A percentile compares a stretch with the other conserved stretches of the same genome.
Conservation (phyloP, 805 yeast genomes). For the Candida wancherniae region DNA sequence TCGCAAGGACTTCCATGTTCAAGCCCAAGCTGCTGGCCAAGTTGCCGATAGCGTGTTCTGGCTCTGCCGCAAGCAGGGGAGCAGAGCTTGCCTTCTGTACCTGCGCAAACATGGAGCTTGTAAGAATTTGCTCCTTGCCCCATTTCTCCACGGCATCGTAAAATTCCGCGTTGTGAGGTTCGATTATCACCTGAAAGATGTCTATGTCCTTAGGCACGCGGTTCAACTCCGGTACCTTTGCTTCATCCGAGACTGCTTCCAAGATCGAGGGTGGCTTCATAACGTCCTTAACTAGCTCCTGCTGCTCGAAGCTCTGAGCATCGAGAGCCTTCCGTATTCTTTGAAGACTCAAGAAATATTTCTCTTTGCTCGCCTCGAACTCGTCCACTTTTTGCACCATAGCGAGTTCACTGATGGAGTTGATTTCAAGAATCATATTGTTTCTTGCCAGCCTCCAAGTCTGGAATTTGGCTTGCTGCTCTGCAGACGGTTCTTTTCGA, state of each 20-base stretch:
- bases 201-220: slow-evolving; percentile 8
- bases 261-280: not conserved
- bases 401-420: slow-evolving; percentile 28
- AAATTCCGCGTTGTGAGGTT: slow-evolving; percentile 5
- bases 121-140: slow-evolving; percentile 9
- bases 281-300: slow-evolving; percentile 11
- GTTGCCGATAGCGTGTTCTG: not conserved
- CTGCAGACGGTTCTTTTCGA: slow-evolving; percentile 4
- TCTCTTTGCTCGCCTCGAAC: slow-evolving; percentile 22
- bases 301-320: slow-evolving; percentile 22
- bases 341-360: slow-evolving; percentile 21
- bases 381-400: slow-evolving; percentile 21
- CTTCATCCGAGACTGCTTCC: not conserved
- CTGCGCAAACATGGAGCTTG: not conserved
- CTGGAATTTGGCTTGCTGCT: slow-evolving; percentile 6
- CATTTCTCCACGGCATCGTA: slow-evolving; percentile 9
- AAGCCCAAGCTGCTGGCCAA: slow-evolving; percentile 23
- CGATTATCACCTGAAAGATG: slow-evolving; percentile 5
- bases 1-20: slow-evolving; percentile 17
- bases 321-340: slow-evolving; percentile 22
- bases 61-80: not conserved
- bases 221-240: not conserved
- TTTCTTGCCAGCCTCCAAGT: slow-evolving; percentile 22
- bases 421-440: slow-evolving; percentile 25
- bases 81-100: not conserved